phyloP scores from a whole-genome alignment of 495 filamentous ascomycete genomes.

The Annulohypoxylon moriforme region DNA sequence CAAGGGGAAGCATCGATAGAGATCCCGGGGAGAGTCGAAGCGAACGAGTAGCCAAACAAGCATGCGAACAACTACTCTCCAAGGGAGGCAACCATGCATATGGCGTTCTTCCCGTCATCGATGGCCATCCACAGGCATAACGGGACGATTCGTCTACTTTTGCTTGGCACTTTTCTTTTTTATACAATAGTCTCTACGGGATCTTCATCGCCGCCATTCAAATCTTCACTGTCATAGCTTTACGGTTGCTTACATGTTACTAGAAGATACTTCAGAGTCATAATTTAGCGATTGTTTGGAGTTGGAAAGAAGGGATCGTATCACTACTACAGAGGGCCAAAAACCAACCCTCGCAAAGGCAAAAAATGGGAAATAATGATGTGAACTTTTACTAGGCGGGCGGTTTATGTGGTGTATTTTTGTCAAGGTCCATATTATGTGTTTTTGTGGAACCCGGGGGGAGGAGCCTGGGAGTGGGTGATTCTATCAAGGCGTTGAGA shows the following conservation, averaged over 20 bases:
- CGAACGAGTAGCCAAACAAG: constrained; percentile 56
- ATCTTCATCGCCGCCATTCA: constrained; percentile 12
- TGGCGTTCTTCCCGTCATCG: constrained; percentile 25
- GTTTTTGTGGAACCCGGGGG: not conserved
- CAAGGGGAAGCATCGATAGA: constrained; percentile 25
- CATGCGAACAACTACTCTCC: constrained; percentile 55
- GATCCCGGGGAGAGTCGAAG: constrained; percentile 50
- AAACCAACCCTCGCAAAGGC: not conserved
- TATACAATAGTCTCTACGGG: not conserved
- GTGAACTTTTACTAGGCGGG: constrained; percentile 15
- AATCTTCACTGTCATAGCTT: constrained; percentile 5
- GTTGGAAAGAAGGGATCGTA: constrained; percentile 9
- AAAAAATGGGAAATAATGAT: constrained; percentile 5
- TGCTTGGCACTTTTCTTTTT: not conserved
- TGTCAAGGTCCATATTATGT: constrained; percentile 5
- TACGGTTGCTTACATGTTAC: constrained; percentile 29
- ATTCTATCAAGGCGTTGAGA: constrained; percentile 28
- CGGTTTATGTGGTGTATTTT: constrained; percentile 3
- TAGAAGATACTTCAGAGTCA: constrained; percentile 26
- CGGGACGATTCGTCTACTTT: not conserved
- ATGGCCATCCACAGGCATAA: constrained; percentile 18
- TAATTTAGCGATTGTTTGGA: constrained; percentile 33
- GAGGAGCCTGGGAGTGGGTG: constrained; percentile 14
- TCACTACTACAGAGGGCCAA: constrained; percentile 23
- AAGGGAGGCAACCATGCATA: constrained; percentile 31